Evolutionary conservation across 1,139 yeast genomes (phyloP).

Genomic region (Pichia sp.): DNA sequence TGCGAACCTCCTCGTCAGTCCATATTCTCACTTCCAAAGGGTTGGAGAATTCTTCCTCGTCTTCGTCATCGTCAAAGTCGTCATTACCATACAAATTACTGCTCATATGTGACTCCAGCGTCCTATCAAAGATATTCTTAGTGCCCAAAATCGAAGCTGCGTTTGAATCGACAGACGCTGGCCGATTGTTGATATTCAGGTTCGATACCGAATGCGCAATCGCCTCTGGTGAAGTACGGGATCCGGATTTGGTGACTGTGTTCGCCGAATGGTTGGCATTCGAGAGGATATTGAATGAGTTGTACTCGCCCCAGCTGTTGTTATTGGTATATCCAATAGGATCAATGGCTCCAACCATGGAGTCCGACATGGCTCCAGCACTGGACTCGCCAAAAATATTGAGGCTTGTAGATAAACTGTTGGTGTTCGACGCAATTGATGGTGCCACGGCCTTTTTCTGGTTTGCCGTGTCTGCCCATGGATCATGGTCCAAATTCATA

Average conservation of each 20-base stretch:
- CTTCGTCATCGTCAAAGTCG: constrained; percentile 6
- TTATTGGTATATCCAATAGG: not conserved
- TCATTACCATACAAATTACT: not conserved
- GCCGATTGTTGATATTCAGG: too few relatives aligned
- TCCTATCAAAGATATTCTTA: not conserved
- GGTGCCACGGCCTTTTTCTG: too few relatives aligned
- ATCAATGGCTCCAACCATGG: constrained; percentile 4
- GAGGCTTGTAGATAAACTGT: too few relatives aligned
- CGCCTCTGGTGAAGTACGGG: too few relatives aligned
- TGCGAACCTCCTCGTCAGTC: constrained; percentile 29
- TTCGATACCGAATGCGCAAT: too few relatives aligned
- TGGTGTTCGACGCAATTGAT: too few relatives aligned
- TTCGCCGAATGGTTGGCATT: not conserved
- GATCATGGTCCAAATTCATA: too few relatives aligned
- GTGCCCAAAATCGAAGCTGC: too few relatives aligned
- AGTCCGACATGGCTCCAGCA: constrained; percentile 8
- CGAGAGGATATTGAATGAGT: constrained; percentile 31
- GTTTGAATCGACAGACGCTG: too few relatives aligned
- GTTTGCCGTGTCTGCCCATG: too few relatives aligned
- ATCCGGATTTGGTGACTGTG: not conserved
- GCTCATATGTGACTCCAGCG: not conserved
- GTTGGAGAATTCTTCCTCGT: constrained; percentile 2
- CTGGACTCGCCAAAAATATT: constrained; percentile 6
- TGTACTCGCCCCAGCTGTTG: constrained; percentile 28
- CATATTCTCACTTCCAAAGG: constrained; percentile 19